These are phyloP conservation scores for Jatropha multifida DNA, from an alignment of 441 rosid genomes.

Conservation along the genomic window DNA sequence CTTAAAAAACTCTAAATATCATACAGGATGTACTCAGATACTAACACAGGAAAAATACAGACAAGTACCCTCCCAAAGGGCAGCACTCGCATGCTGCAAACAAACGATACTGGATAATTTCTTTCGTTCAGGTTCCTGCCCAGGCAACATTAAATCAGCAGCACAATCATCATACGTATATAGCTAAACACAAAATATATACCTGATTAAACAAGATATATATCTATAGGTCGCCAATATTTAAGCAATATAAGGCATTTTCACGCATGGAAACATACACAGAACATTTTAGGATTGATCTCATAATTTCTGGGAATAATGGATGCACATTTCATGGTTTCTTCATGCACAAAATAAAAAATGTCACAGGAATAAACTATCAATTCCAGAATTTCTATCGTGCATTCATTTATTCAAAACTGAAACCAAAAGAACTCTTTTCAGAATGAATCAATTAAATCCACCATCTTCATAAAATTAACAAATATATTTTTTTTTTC, in stretches of 20 bases:
- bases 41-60: neutral
- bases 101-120: constrained; percentile 5
- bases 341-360: too few relatives aligned
- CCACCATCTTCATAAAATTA: constrained; percentile 9
- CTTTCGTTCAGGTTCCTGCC: neutral
- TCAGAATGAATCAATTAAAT: neutral
- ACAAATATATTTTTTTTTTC: neutral
- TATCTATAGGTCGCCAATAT: neutral
- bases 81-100: neutral
- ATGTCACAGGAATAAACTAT: too few relatives aligned
- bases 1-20: neutral
- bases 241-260: neutral
- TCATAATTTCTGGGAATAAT: neutral
- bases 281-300: neutral
- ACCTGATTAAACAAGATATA: neutral
- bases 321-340: too few relatives aligned
- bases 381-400: neutral
- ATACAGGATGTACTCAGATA: neutral
- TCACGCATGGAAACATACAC: neutral
- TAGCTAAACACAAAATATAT: neutral
- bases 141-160: neutral
- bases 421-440: neutral
- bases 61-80: neutral
- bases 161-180: neutral
- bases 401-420: neutral